Conservation (phyloP, 1,284 basidiomycete genomes). For the Meripilus lineatus region DNA sequence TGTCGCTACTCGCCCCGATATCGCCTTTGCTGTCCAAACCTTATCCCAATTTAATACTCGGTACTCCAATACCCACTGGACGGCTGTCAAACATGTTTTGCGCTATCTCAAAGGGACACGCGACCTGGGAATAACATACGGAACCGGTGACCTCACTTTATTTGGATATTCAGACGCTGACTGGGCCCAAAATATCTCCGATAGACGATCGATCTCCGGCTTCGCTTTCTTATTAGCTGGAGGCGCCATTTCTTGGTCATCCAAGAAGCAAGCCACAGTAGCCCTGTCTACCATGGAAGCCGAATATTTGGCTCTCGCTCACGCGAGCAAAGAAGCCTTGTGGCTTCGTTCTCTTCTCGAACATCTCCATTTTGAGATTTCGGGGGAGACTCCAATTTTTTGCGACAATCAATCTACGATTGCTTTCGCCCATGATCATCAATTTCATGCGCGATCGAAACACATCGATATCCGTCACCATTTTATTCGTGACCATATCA, state of each 20-base stretch:
- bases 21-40: slow-evolving; percentile 30
- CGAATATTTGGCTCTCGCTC: too few species aligned
- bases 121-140: slow-evolving; percentile 25
- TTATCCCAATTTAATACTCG: slow-evolving; percentile 30
- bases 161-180: slow-evolving; percentile 37
- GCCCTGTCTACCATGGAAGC: too few species aligned
- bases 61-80: slow-evolving; percentile 30
- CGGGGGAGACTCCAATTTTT: too few species aligned
- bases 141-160: slow-evolving; percentile 12
- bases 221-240: slow-evolving; percentile 27
- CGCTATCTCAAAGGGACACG: slow-evolving; percentile 39
- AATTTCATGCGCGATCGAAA: slow-evolving; percentile 27
- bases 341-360: slow-evolving; percentile 24
- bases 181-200: slow-evolving; percentile 5
- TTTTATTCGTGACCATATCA: slow-evolving; percentile 27
- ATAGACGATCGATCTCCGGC: slow-evolving; percentile 31
- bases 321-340: slow-evolving; percentile 23
- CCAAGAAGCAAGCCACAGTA: slow-evolving; percentile 31
- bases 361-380: slow-evolving; percentile 17
- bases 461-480: slow-evolving; percentile 36
- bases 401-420: slow-evolving; percentile 30
- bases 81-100: slow-evolving; percentile 33
- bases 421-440: too few species aligned
- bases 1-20: too few species aligned
- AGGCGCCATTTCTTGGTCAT: slow-evolving; percentile 33